Evolutionary conservation across 257 asterid genomes (phyloP), one percentile per base, ranked within the genome.

Genomic region (Catharanthus roseus): DNA sequence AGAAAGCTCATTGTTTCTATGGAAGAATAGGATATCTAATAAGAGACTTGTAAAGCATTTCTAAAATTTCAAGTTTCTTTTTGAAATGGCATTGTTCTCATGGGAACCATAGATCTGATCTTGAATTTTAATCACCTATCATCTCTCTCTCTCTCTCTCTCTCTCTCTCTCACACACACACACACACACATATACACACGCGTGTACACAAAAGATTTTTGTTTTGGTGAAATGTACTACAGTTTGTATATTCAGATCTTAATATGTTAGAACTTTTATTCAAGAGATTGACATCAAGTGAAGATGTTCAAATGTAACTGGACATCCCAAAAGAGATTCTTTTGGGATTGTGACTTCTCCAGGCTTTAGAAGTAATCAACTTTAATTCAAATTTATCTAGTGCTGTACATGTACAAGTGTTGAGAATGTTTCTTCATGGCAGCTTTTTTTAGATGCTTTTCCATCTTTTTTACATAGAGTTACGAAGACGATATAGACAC

Each of bases 221-320:
- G 11, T 51, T 28, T 51, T 21, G 71, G 26, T 39, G 4, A 29
- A 26, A 50, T 47, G 29, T 67, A 5, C 13, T 13, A 11, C 39
- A 28, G 44, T 11, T 23, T 33, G 4, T 44, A 16, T n/a, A 15
- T 3, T 66, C 13, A 44, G n/a, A 44, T 42, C 36, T 42, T 23
- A 10, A 15, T 26, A 26, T 5, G 24, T 34, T 63, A 2, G 15
- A 36, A 63, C 49, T 36, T 19, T 33, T 62, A 33, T 13, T 49
- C 6, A 9, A 26, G n/a, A n/a, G n/a, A n/a, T n/a, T 28, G n/a
- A 13, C 55, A 13, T 44, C 16, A 41, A 44, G 51, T 39, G 24
- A 44, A 44, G 70, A 66, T 66, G 70, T 44, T 26, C 7, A 44
- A 9, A n/a, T 42, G 54, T 45, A 66, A 44, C 16, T 44, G 56